Percentiles rank a stretch among this genome's conserved stretches.
phyloP scores from a whole-genome alignment of 1,139 yeast genomes.

The Trichomonascaceae sp. region DNA sequence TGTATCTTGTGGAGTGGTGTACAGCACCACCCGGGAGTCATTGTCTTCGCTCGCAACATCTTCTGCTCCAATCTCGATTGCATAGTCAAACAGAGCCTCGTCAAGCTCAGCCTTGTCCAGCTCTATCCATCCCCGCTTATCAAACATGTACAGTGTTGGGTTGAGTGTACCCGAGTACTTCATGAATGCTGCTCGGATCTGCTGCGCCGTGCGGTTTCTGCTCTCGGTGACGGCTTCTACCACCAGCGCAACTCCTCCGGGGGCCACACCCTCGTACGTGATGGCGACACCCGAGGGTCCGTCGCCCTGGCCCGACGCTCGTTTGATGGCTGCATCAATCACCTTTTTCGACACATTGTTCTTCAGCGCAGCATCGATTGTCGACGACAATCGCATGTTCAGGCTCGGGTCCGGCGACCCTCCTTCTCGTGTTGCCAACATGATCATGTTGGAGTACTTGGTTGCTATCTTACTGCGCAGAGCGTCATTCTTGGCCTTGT shows the following conservation, averaged over 20 bases:
- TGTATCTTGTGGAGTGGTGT: constrained; percentile 51
- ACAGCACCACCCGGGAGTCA: constrained; percentile 11
- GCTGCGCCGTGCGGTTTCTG: constrained; percentile 66
- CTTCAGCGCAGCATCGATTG: constrained; percentile 67
- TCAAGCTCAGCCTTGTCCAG: constrained; percentile 25
- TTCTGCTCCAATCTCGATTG: constrained; percentile 74
- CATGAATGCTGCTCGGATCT: constrained; percentile 62
- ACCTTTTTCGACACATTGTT: constrained; percentile 73
- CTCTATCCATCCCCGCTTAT: constrained; percentile 58
- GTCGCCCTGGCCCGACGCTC: constrained; percentile 54
- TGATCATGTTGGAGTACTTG: constrained; percentile 59
- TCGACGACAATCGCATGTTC: constrained; percentile 60
- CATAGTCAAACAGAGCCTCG: constrained; percentile 57
- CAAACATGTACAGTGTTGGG: constrained; percentile 68
- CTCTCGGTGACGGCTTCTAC: constrained; percentile 84
- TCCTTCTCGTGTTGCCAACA: constrained; percentile 49
- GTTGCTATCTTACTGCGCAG: constrained; percentile 58
- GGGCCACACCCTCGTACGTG: constrained; percentile 83
- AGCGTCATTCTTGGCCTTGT: constrained; percentile 87
- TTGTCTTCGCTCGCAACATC: constrained; percentile 47
- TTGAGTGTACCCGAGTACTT: constrained; percentile 60
- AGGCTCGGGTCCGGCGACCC: constrained; percentile 48
- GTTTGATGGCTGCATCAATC: constrained; percentile 71
- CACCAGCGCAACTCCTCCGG: constrained; percentile 78
- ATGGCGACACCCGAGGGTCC: constrained; percentile 31